These are phyloP conservation scores for Sequoiadendron giganteum DNA, from an alignment of 75 land plant species.

Conservation along the genomic window DNA sequence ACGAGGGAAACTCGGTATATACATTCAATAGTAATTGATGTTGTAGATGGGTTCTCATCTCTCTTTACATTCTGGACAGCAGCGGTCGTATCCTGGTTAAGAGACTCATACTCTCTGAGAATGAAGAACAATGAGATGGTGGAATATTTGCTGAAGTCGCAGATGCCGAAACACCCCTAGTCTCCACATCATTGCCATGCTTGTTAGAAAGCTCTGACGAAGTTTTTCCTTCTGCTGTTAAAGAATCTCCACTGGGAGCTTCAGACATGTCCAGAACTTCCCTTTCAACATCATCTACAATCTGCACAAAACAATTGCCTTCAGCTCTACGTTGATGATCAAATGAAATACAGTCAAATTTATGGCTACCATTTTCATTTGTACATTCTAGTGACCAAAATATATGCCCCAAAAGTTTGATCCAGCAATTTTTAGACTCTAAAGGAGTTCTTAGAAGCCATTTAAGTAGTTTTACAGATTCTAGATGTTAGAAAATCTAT, in stretches of 20 bases:
- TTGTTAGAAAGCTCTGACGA: neutral
- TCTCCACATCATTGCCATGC: neutral
- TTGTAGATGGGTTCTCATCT: neutral
- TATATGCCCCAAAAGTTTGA: neutral
- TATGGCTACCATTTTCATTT: neutral
- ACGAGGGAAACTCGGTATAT: neutral
- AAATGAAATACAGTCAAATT: neutral
- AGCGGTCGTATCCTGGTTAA: neutral
- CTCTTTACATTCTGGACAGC: neutral
- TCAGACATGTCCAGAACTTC: slow-evolving; percentile 9
- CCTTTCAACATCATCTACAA: slow-evolving; percentile 12
- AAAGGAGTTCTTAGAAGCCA: neutral
- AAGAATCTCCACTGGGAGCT: slow-evolving; percentile 7
- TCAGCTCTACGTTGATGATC: neutral
- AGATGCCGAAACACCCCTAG: neutral
- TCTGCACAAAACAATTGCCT: neutral
- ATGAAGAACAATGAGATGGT: neutral
- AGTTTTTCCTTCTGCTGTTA: neutral
- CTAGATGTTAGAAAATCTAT: neutral
- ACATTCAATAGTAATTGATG: neutral
- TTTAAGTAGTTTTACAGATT: neutral
- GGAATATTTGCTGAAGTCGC: neutral
- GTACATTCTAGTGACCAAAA: neutral
- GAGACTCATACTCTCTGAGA: neutral
- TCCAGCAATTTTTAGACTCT: neutral